Evolutionary conservation across 2,329 filamentous ascomycete species (phyloP).

Genomic region (Pseudofabraea citricarpa): DNA sequence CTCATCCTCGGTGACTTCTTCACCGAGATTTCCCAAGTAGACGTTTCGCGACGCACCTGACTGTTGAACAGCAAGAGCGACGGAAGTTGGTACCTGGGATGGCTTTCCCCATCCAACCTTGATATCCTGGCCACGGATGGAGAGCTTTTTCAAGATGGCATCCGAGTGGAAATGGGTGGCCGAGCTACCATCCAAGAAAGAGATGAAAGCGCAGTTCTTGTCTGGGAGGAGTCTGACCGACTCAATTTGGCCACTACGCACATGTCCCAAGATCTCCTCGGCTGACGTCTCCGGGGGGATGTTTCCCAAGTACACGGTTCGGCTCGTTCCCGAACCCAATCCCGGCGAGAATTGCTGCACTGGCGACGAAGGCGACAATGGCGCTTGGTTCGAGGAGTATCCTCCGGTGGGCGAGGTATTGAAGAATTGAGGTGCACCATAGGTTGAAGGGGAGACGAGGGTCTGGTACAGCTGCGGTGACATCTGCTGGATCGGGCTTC

Average conservation of each 20-base stretch:
- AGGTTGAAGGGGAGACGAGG: slow-evolving; percentile 79
- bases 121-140: slow-evolving; percentile 97
- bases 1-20: slow-evolving; percentile 88
- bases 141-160: slow-evolving; percentile 98
- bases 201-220: slow-evolving; percentile 99
- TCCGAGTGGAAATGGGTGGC: slow-evolving; percentile 99
- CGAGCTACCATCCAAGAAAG: slow-evolving; percentile 94
- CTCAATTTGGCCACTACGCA: slow-evolving; percentile 96
- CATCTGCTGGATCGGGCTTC: slow-evolving; percentile 73
- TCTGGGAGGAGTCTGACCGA: slow-evolving; percentile 95
- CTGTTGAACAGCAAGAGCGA: slow-evolving; percentile 95
- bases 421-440: slow-evolving; percentile 77
- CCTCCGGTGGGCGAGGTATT: slow-evolving; percentile 76
- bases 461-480: slow-evolving; percentile 81
- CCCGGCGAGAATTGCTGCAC: slow-evolving; percentile 74
- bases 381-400: slow-evolving; percentile 50
- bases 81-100: slow-evolving; percentile 94
- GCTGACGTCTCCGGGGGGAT: slow-evolving; percentile 97
- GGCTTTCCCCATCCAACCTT: slow-evolving; percentile 99
- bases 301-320: slow-evolving; percentile 95
- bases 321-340: slow-evolving; percentile 83
- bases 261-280: slow-evolving; percentile 94
- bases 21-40: slow-evolving; percentile 87
- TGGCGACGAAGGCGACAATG: slow-evolving; percentile 55
- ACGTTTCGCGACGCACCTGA: slow-evolving; percentile 96